phyloP scores from a whole-genome alignment of 1,139 yeast genomes.

The Yarrowia galli region DNA sequence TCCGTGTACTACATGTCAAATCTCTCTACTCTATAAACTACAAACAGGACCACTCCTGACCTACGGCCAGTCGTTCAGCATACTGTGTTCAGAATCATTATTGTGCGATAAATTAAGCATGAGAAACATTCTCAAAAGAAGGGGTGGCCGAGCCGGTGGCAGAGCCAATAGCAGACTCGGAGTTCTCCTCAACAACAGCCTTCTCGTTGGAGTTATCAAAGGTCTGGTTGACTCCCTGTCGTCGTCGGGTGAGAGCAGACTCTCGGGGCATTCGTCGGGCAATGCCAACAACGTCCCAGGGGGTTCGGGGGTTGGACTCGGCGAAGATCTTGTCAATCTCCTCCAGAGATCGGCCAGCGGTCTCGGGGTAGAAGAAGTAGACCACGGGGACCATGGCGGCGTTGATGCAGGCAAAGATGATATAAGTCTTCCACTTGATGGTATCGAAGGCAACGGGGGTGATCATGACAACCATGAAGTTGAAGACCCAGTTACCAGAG shows the following conservation, averaged over 20 bases:
- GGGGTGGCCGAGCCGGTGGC: constrained; percentile 20
- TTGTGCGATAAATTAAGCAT: constrained; percentile 23
- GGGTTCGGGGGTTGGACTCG: constrained; percentile 50
- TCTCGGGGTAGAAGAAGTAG: constrained; percentile 69
- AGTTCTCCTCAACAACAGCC: constrained; percentile 13
- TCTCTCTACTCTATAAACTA: no score
- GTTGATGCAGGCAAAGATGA: constrained; percentile 56
- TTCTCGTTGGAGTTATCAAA: constrained; percentile 13
- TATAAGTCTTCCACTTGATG: constrained; percentile 57
- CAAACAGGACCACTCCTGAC: no score
- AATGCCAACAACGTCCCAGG: constrained; percentile 53
- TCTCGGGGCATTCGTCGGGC: constrained; percentile 45
- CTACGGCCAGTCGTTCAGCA: neutral
- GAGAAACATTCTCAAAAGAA: constrained; percentile 35
- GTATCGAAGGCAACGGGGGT: constrained; percentile 60
- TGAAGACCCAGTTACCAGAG: constrained; percentile 60
- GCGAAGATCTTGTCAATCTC: constrained; percentile 51
- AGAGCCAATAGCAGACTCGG: constrained; percentile 12
- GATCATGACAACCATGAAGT: constrained; percentile 62
- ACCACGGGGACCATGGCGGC: constrained; percentile 45
- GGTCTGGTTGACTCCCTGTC: neutral
- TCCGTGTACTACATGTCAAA: no score
- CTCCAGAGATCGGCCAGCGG: constrained; percentile 67
- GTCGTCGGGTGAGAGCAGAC: constrained; percentile 36
- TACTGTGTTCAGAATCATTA: neutral